A percentile compares a stretch with the other conserved stretches of the same genome.
These are phyloP conservation scores for Yarrowia yakushimensis DNA, from an alignment of 805 yeast genomes.

Conservation along the genomic window DNA sequence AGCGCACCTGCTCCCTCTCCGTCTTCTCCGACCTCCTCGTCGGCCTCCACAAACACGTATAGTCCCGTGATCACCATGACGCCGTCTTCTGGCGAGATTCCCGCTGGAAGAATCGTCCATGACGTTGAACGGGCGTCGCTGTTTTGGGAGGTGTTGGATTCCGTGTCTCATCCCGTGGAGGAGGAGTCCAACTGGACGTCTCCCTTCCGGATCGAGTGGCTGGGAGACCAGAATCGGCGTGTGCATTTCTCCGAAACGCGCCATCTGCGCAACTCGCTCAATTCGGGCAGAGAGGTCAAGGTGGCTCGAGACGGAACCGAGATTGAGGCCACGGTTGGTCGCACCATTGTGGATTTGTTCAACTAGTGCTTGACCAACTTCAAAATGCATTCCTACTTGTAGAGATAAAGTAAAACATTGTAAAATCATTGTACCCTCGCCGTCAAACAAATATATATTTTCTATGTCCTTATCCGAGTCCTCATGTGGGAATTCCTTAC, in stretches of 20 bases:
- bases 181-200: conserved; percentile 36
- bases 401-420: not conserved
- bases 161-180: conserved; percentile 29
- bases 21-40: too few species aligned
- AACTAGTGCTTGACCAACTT: too few species aligned
- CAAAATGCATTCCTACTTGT: too few species aligned
- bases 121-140: conserved; percentile 26
- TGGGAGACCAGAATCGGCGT: conserved; percentile 32
- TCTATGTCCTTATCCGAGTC: conserved; percentile 9
- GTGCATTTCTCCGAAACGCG: conserved; percentile 38
- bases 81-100: conserved; percentile 24
- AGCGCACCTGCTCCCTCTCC: not conserved
- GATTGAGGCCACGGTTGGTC: conserved; percentile 40
- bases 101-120: conserved; percentile 32
- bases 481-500: conserved; percentile 38
- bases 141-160: conserved; percentile 28
- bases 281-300: conserved; percentile 41
- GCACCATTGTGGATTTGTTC: conserved; percentile 36
- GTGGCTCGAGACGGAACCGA: conserved; percentile 46
- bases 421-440: too few species aligned
- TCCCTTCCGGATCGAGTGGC: conserved; percentile 41
- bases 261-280: conserved; percentile 39
- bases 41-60: not conserved
- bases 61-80: conserved; percentile 12
- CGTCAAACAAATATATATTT: conserved; percentile 7